Conservation (phyloP, 1,284 basidiomycete genomes). For the Meira miltonrushii region DNA sequence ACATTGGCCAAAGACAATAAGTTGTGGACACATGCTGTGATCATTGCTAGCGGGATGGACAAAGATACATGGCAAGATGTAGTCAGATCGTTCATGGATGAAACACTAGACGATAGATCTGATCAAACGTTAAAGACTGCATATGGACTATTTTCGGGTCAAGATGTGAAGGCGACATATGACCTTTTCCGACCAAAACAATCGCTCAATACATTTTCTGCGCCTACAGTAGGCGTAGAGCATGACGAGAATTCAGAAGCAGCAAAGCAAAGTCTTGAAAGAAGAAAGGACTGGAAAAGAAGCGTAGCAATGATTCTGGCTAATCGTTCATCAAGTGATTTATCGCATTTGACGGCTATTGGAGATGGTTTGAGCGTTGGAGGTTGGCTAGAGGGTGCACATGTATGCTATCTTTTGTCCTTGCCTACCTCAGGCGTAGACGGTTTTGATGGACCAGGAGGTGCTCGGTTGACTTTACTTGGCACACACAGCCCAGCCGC, state of each 20-base stretch:
- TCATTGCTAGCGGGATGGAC: slow-evolving; percentile 88
- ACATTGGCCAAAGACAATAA: slow-evolving; percentile 79
- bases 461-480: slow-evolving; percentile 62
- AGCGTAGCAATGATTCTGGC: slow-evolving; percentile 77
- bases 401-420: slow-evolving; percentile 84
- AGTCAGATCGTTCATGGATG: slow-evolving; percentile 75
- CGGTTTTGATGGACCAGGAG: slow-evolving; percentile 60
- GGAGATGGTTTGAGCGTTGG: slow-evolving; percentile 74
- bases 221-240: slow-evolving; percentile 44
- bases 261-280: slow-evolving; percentile 13
- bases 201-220: slow-evolving; percentile 15
- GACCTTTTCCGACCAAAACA: slow-evolving; percentile 41
- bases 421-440: slow-evolving; percentile 73
- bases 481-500: slow-evolving; percentile 63
- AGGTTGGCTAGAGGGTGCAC: slow-evolving; percentile 76
- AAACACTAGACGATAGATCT: slow-evolving; percentile 57
- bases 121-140: slow-evolving; percentile 43
- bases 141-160: slow-evolving; percentile 46
- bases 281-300: slow-evolving; percentile 67
- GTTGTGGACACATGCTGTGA: slow-evolving; percentile 91
- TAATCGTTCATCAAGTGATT: slow-evolving; percentile 62
- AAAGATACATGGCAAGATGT: slow-evolving; percentile 88
- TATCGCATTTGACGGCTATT: slow-evolving; percentile 74
- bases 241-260: neutral
- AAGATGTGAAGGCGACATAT: slow-evolving; percentile 26